Conservation (phyloP, 1,284 basidiomycete species). For the Flammula alnicola region DNA sequence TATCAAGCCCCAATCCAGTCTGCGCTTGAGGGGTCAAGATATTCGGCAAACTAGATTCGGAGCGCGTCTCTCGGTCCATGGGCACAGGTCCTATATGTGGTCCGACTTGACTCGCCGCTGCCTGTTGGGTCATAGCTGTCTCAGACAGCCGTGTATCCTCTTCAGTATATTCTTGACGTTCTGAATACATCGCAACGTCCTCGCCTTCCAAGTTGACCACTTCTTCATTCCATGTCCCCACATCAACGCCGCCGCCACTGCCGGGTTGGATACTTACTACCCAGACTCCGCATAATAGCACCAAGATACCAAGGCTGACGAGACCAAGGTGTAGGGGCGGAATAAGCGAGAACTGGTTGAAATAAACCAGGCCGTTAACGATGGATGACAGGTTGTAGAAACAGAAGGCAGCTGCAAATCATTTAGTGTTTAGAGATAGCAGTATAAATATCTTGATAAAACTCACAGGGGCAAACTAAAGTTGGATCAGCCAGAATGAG, state of each 20-base stretch:
- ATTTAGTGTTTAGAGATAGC: constrained; percentile 4
- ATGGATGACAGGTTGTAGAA: constrained; percentile 96
- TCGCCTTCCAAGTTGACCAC: constrained; percentile 35
- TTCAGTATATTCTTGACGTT: constrained; percentile 29
- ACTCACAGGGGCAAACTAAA: constrained; percentile 86
- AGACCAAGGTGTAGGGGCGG: constrained; percentile 70
- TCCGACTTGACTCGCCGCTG: constrained; percentile 4
- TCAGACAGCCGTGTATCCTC: constrained; percentile 11
- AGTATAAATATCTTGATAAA: not conserved
- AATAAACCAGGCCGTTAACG: constrained; percentile 88
- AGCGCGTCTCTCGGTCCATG: constrained; percentile 39
- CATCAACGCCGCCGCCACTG: constrained; percentile 53
- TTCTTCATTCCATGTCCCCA: constrained; percentile 57
- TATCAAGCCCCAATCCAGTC: constrained; percentile 17
- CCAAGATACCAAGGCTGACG: constrained; percentile 78
- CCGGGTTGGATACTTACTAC: constrained; percentile 77
- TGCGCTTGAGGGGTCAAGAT: constrained; percentile 17
- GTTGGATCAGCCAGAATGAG: constrained; percentile 87
- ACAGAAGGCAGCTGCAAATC: constrained; percentile 85
- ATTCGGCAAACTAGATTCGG: constrained; percentile 36
- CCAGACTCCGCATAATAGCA: constrained; percentile 91
- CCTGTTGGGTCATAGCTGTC: constrained; percentile 8
- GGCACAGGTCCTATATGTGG: constrained; percentile 23
- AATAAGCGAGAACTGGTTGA: constrained; percentile 84
- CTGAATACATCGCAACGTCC: constrained; percentile 32